Evolutionary conservation across 805 yeast genomes (phyloP), one percentile per base, ranked within the genome.

Genomic region (Pichia sporocuriosa): DNA sequence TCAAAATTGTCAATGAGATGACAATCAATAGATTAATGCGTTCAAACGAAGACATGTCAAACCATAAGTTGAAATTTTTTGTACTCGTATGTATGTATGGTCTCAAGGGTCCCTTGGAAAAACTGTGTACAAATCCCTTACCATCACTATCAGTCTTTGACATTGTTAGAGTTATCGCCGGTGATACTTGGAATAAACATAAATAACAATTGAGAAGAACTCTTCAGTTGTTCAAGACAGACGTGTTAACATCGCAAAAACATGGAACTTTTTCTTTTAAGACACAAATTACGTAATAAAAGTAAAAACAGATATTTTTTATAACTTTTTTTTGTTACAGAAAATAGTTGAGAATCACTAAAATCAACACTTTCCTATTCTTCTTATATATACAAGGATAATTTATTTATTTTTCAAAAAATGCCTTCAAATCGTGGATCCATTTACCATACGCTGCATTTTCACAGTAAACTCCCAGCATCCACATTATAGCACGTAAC

Each of bases 1-100:
- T 72, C 35, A 61, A 55, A 11, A 69, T 43, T 0, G 95, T 73
- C 12, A 76, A 13, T 4, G 38, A 27, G 1, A 51, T 28, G 8
- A 51, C 31, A 1, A 28, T 16, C 1, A 50, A 9, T 2, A 56
- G 35, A n/a, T 54, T 57, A 5, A 51, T 1, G 17, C 51, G 45
- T 32, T 56, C 47, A 15, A 19, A 26, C 2, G 21, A 8, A 9
- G 33, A 31, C 2, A 39, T 6, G 6, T 19, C 13, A 19, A 26
- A 12, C 33, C 35, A n/a, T 13, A 20, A 23, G 9, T 42, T 24
- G 11, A 31, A 13, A 7, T 30, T n/a, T 9, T 32, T 16, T 20
- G 22, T 23, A 25, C 37, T 16, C 2, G 19, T 32, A 29, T 37
- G 37, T 13, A 45, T 36, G 16, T 35, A 43, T n/a, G 31, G 35